Conservation (phyloP, 768 basidiomycete genomes). For the Pulveroboletus sp. region DNA sequence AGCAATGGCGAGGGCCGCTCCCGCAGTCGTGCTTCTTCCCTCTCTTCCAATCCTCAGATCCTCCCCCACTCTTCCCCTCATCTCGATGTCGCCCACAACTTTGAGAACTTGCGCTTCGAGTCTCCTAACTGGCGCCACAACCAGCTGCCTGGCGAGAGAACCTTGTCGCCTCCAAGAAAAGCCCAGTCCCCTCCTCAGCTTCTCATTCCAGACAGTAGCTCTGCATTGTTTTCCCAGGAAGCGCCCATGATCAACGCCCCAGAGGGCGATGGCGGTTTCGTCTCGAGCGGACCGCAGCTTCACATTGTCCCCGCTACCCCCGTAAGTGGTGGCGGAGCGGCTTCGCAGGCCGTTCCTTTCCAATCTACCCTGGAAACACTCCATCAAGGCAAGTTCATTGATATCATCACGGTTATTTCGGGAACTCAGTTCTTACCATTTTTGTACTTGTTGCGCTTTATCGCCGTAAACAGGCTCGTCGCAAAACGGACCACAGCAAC, state of each 20-base stretch:
- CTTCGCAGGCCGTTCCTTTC: conserved; percentile 46
- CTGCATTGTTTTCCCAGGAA: conserved; percentile 38
- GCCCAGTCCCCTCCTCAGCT: conserved; percentile 61
- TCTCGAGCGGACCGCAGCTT: conserved; percentile 54
- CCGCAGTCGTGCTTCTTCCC: conserved; percentile 61
- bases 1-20: conserved; percentile 49
- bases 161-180: conserved; percentile 42
- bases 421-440: conserved; percentile 29
- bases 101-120: conserved; percentile 60
- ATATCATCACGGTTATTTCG: conserved; percentile 30
- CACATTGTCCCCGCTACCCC: conserved; percentile 84
- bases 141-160: conserved; percentile 41
- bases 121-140: conserved; percentile 56
- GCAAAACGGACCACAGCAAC: conserved; percentile 32
- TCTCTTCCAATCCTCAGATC: conserved; percentile 52
- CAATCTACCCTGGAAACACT: conserved; percentile 46
- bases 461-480: conserved; percentile 27
- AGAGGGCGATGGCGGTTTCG: conserved; percentile 46
- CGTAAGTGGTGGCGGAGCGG: conserved; percentile 55
- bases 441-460: conserved; percentile 24
- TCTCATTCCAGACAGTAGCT: conserved; percentile 52
- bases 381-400: conserved; percentile 47
- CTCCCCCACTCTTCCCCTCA: conserved; percentile 48
- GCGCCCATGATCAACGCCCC: conserved; percentile 58
- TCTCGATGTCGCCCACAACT: conserved; percentile 50